phyloP scores from a whole-genome alignment of 257 asterid species.

The Thymus mandschuricus region DNA sequence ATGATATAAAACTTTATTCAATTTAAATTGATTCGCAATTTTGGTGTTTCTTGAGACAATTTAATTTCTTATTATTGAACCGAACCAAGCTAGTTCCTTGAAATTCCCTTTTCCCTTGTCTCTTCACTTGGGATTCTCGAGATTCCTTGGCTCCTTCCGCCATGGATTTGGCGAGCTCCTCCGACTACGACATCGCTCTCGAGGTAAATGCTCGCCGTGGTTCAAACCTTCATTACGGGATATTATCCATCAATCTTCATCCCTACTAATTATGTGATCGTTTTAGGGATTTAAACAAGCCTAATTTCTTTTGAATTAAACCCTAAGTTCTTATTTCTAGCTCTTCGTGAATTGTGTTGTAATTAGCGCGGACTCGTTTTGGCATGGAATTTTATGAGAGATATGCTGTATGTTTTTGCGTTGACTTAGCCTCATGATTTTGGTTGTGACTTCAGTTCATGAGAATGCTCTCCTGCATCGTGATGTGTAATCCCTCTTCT shows the following conservation, averaged over 20 bases:
- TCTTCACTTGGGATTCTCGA: not conserved
- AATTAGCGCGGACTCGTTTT: not conserved
- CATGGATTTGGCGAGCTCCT: slow-evolving; percentile 44
- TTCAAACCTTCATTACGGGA: not conserved
- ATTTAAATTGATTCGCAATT: too few relatives aligned
- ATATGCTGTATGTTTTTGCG: slow-evolving; percentile 19
- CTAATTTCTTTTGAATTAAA: slow-evolving; percentile 19
- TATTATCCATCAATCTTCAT: not conserved
- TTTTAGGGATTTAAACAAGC: slow-evolving; percentile 3
- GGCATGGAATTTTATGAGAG: slow-evolving; percentile 15
- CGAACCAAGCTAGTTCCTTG: not conserved
- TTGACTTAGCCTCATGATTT: slow-evolving; percentile 28
- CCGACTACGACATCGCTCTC: slow-evolving; percentile 33
- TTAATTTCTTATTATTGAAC: not conserved
- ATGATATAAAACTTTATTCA: too few relatives aligned
- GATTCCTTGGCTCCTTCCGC: slow-evolving; percentile 25
- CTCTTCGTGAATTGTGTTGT: not conserved
- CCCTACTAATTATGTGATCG: slow-evolving; percentile 17
- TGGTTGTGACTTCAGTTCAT: slow-evolving; percentile 26
- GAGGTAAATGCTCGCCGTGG: slow-evolving; percentile 35
- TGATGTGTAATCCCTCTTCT: not conserved
- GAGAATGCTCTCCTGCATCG: slow-evolving; percentile 15
- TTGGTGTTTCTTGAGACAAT: too few relatives aligned
- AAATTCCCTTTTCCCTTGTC: not conserved
- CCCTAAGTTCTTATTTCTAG: not conserved